phyloP scores from a whole-genome alignment of 768 basidiomycete species.

The Mycena latifolia region DNA sequence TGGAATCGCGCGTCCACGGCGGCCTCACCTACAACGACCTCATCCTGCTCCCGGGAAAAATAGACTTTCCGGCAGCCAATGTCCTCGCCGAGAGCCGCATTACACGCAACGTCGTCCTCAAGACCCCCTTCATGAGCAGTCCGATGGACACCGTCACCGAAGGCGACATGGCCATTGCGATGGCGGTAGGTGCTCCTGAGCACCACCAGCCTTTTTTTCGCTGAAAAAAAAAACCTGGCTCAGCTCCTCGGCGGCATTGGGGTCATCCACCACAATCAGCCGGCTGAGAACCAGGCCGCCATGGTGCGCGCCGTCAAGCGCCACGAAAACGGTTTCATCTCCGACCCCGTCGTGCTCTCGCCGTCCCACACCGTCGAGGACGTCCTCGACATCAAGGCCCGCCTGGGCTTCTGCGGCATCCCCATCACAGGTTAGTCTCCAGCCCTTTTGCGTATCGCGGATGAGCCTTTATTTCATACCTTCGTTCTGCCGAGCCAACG shows the following conservation, averaged over 20 bases:
- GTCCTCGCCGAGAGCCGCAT: slow-evolving; percentile 89
- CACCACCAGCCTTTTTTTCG: slow-evolving; percentile 23
- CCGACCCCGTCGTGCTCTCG: slow-evolving; percentile 91
- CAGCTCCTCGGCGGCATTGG: slow-evolving; percentile 95
- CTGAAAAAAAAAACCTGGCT: slow-evolving; percentile 17
- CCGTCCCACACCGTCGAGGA: slow-evolving; percentile 85
- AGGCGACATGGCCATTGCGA: slow-evolving; percentile 90
- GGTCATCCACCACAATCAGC: slow-evolving; percentile 97
- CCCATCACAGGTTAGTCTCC: slow-evolving; percentile 94
- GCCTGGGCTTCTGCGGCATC: slow-evolving; percentile 95
- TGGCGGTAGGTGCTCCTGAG: slow-evolving; percentile 74
- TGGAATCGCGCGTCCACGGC: slow-evolving; percentile 87
- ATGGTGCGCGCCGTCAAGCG: slow-evolving; percentile 99
- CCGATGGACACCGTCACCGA: slow-evolving; percentile 99
- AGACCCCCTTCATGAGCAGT: slow-evolving; percentile 96
- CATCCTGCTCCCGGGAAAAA: slow-evolving; percentile 93
- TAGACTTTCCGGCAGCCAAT: slow-evolving; percentile 88
- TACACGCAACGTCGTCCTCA: slow-evolving; percentile 91
- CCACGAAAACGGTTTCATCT: slow-evolving; percentile 99
- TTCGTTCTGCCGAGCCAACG: slow-evolving; percentile 94
- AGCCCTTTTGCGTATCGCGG: slow-evolving; percentile 40
- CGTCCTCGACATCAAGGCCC: slow-evolving; percentile 92
- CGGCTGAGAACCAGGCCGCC: slow-evolving; percentile 86
- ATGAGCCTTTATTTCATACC: slow-evolving; percentile 68
- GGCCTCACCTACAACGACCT: slow-evolving; percentile 99